Conservation (phyloP, 1,284 basidiomycete genomes). For the Exobasidium cylindrosporum region DNA sequence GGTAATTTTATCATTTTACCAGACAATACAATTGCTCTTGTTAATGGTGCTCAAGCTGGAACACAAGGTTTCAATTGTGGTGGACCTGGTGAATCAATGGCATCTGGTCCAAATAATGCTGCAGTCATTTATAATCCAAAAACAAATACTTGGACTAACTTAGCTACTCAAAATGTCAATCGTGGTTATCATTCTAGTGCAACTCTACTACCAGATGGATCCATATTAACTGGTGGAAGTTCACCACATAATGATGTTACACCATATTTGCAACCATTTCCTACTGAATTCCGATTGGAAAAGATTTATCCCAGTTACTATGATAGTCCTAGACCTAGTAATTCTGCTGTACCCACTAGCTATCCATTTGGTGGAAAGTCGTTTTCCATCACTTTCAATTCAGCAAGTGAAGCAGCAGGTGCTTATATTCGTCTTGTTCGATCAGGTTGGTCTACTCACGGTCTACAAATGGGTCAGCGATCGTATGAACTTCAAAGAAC, state of each 20-base stretch:
- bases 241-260: conserved; percentile 3
- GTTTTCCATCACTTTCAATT: conserved; percentile 12
- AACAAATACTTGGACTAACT: background rate
- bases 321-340: conserved; percentile 1
- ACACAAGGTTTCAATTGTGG: conserved; percentile 7
- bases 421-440: conserved; percentile 4
- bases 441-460: conserved; percentile 8
- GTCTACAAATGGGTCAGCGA: conserved; percentile 10
- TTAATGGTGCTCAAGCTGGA: conserved; percentile 3
- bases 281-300: conserved; percentile 9
- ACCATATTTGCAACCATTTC: background rate
- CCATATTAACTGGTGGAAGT: background rate
- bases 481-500: background rate
- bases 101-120: background rate
- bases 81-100: background rate
- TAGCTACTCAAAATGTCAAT: background rate
- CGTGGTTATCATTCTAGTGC: conserved; percentile 9
- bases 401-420: background rate
- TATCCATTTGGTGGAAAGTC: background rate
- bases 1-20: too few relatives aligned
- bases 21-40: too few relatives aligned
- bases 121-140: background rate
- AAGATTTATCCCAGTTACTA: conserved; percentile 9
- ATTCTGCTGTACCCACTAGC: conserved; percentile 3
- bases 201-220: conserved; percentile 7